A percentile compares a stretch with the other conserved stretches of the same genome.
These are phyloP conservation scores for Macrotyloma uniflorum DNA, from an alignment of 306 rosid species.

Conservation along the genomic window DNA sequence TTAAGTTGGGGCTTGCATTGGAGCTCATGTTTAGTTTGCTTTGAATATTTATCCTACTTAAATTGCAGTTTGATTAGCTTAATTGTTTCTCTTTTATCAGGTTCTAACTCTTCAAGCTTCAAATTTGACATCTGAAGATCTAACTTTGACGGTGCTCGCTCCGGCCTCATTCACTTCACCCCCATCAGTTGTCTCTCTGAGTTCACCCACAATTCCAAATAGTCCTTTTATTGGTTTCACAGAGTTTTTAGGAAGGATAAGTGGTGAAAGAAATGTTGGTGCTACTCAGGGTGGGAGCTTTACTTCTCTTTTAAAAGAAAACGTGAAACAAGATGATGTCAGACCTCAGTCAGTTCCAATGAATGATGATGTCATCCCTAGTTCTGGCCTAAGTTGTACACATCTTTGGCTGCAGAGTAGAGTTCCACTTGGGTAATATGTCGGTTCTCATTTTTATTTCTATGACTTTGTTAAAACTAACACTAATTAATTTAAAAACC, in stretches of 20 bases:
- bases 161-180: constrained; percentile 83
- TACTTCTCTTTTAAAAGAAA: constrained; percentile 49
- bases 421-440: constrained; percentile 92
- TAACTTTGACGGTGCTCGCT: constrained; percentile 92
- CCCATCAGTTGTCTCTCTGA: constrained; percentile 86
- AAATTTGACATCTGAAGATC: constrained; percentile 89
- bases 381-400: constrained; percentile 80
- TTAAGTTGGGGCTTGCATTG: constrained; percentile 26
- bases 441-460: constrained; percentile 13
- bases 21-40: constrained; percentile 6
- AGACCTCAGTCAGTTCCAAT: constrained; percentile 58
- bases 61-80: constrained; percentile 20
- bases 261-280: constrained; percentile 49
- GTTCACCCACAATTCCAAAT: constrained; percentile 75
- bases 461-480: constrained; percentile 10
- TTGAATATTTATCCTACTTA: constrained; percentile 16
- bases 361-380: constrained; percentile 66
- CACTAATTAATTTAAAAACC: constrained; percentile 36
- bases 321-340: constrained; percentile 56
- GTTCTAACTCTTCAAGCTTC: constrained; percentile 95
- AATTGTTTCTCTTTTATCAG: constrained; percentile 57
- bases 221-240: constrained; percentile 84
- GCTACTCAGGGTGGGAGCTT: constrained; percentile 57
- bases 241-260: constrained; percentile 65
- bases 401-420: constrained; percentile 98